Conservation (phyloP, 257 asterid genomes). For the Plantago ovata region DNA sequence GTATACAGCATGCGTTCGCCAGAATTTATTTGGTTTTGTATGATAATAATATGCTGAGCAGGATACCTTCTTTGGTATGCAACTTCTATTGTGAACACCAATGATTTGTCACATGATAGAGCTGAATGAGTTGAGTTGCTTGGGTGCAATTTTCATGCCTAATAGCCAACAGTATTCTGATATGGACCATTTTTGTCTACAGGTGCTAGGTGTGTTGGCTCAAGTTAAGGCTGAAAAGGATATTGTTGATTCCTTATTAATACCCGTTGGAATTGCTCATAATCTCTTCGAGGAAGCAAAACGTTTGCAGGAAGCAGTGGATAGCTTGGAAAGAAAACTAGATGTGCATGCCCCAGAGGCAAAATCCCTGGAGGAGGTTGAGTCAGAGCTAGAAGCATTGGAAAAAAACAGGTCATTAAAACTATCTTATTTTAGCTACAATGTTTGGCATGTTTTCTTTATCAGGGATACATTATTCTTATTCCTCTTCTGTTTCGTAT, state of each 20-base stretch:
- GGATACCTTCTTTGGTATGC: neutral
- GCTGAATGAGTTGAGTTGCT: neutral
- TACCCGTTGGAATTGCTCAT: slow-evolving; percentile 85
- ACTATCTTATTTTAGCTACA: slow-evolving; percentile 17
- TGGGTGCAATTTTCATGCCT: neutral
- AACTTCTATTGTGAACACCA: neutral
- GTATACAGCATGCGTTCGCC: no score
- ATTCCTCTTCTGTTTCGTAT: no score
- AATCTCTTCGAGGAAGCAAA: slow-evolving; percentile 70
- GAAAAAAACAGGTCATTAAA: slow-evolving; percentile 49
- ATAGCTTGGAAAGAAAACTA: slow-evolving; percentile 72
- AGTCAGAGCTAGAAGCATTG: slow-evolving; percentile 51
- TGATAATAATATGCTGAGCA: no score
- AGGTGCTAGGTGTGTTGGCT: slow-evolving; percentile 85
- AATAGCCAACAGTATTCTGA: neutral
- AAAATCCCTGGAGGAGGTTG: slow-evolving; percentile 64
- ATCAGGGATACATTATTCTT: slow-evolving; percentile 4
- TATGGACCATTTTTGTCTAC: slow-evolving; percentile 19
- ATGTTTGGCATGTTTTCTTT: neutral
- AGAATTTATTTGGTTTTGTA: no score
- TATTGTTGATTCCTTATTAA: slow-evolving; percentile 66
- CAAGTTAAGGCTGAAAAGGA: slow-evolving; percentile 86
- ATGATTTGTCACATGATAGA: neutral
- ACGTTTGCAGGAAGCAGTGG: slow-evolving; percentile 59
- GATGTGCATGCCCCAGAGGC: slow-evolving; percentile 73